Percentiles rank a stretch among this genome's conserved stretches.
phyloP scores from a whole-genome alignment of 495 filamentous ascomycete genomes.

The Cladorrhinum samala region DNA sequence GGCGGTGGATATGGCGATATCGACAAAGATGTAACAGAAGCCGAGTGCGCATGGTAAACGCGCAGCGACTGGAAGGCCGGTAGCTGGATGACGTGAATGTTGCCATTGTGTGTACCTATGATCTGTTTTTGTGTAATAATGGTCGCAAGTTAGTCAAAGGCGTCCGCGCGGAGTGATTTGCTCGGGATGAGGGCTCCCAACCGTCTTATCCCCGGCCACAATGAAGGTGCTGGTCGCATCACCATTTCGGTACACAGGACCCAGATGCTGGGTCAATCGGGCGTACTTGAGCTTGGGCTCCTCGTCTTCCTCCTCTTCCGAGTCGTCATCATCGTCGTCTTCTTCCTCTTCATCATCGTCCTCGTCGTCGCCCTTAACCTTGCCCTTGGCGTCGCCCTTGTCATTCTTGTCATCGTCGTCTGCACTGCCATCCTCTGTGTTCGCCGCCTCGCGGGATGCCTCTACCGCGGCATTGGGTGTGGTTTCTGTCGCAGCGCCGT shows the following conservation, averaged over 20 bases:
- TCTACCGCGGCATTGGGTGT: slow-evolving; percentile 1
- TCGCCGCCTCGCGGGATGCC: background rate
- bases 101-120: slow-evolving; percentile 92
- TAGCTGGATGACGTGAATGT: slow-evolving; percentile 81
- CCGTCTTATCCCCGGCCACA: slow-evolving; percentile 94
- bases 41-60: slow-evolving; percentile 84
- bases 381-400: slow-evolving; percentile 10
- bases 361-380: slow-evolving; percentile 20
- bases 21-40: slow-evolving; percentile 81
- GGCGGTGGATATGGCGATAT: slow-evolving; percentile 86
- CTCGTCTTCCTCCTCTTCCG: slow-evolving; percentile 88
- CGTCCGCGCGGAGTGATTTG: background rate
- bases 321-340: slow-evolving; percentile 55
- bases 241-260: slow-evolving; percentile 81
- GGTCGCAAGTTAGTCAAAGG: background rate
- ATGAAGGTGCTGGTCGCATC: slow-evolving; percentile 88
- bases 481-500: slow-evolving; percentile 5
- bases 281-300: slow-evolving; percentile 93
- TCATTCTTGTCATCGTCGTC: slow-evolving; percentile 7
- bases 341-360: slow-evolving; percentile 39
- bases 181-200: slow-evolving; percentile 30
- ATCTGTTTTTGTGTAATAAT: slow-evolving; percentile 46
- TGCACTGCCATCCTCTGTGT: too few relatives aligned
- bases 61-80: slow-evolving; percentile 73
- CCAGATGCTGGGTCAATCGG: slow-evolving; percentile 71